Evolutionary conservation across 2,329 filamentous ascomycete species (phyloP), one percentile per base, ranked within the genome.

Genomic region (Cadophora malorum): DNA sequence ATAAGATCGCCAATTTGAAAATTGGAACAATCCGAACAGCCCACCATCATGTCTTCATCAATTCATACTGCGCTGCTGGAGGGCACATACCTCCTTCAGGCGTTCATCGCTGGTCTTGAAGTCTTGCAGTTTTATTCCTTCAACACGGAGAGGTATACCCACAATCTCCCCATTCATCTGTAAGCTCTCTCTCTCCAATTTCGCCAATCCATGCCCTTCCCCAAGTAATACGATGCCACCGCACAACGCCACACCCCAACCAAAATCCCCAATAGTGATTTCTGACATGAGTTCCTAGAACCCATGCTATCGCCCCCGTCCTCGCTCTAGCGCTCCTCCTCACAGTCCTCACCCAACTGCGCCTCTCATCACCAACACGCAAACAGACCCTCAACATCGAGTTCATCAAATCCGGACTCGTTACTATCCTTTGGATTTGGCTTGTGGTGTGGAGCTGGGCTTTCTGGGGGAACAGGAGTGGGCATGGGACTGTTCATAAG

Each of bases 341-440:
- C 60, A 52, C 60, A 4, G 21, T 63, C 45, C 41, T 63, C 41
- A 52, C 47, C 0, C 60, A 63, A 31, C 60, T 63, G 16, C 49
- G 21, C 8, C 60, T 63, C 47, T 63, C 47, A 25, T 52, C 60
- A 9, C 60, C 60, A 63, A 63, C 47, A 8, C 60, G 60, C 45
- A 52, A 63, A 25, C 60, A 63, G 19, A 63, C 60, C 12, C 31
- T 63, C 16, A 45, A 21, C n/a, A 47, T 63, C 25, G 60, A 63
- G 5, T 23, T 63, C 47, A 52, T 25, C 28, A 63, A 63, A 38
- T 50, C 60, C 2, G 47, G 25, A n/a, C 60, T 63, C 21, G 60
- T 52, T 0, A 63, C 60, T 4, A 9, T 52, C 12, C n/a, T 63
- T 1, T 63, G 60, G 60, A n/a, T 52, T 8, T 63, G 60, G 60